Evolutionary conservation across 2,329 filamentous ascomycete genomes (phyloP).

Genomic region (Aureobasidium sp.): DNA sequence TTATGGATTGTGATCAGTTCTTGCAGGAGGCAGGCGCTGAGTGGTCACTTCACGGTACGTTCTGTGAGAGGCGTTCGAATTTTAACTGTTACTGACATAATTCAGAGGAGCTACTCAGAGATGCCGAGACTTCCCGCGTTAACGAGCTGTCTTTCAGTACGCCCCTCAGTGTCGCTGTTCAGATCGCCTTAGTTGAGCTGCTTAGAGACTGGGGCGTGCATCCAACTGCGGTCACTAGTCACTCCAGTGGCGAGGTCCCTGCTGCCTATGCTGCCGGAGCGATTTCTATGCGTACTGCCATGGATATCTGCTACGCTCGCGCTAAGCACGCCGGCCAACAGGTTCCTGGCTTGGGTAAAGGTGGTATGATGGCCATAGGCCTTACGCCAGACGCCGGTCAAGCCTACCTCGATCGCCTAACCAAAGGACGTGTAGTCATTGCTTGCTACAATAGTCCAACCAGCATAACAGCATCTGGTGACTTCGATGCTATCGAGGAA

Average conservation of each 20-base stretch:
- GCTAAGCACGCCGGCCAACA: conserved; percentile 14
- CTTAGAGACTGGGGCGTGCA: conserved; percentile 22
- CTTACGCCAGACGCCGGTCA: conserved; percentile 12
- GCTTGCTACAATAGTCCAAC: conserved; percentile 32
- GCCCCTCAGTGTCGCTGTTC: conserved; percentile 47
- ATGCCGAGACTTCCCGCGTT: not conserved
- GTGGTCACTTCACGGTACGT: too few relatives aligned
- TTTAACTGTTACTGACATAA: too few relatives aligned
- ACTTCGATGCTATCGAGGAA: conserved; percentile 18
- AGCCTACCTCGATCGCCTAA: conserved; percentile 2
- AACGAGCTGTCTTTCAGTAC: conserved; percentile 27
- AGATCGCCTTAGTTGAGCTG: conserved; percentile 40
- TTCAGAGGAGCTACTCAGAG: not conserved
- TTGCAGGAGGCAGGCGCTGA: not conserved
- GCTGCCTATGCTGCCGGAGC: conserved; percentile 24
- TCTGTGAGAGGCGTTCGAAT: too few relatives aligned
- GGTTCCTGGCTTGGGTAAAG: not conserved
- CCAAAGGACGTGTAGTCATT: conserved; percentile 12
- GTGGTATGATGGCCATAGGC: conserved; percentile 29
- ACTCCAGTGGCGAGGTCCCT: conserved; percentile 27
- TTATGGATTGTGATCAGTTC: conserved; percentile 17
- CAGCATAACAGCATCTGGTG: conserved; percentile 40
- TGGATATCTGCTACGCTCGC: conserved; percentile 18
- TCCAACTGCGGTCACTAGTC: conserved; percentile 22
- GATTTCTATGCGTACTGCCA: conserved; percentile 14